phyloP scores from a whole-genome alignment of 2,329 filamentous ascomycete species.

The Paradendryphiella salina region DNA sequence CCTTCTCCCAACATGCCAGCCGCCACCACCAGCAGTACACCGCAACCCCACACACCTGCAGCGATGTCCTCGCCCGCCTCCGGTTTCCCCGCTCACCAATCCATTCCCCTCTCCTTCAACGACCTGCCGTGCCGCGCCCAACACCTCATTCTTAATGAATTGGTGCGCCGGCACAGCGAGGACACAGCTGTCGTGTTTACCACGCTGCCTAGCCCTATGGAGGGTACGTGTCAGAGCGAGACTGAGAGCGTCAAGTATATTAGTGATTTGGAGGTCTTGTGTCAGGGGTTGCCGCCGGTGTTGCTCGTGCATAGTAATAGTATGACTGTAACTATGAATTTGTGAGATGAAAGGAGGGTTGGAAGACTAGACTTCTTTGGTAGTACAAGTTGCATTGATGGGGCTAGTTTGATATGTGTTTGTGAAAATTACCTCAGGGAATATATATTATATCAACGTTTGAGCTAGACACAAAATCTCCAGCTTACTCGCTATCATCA shows the following conservation, averaged over 20 bases:
- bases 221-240: conserved; percentile 74
- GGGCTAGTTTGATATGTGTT: background rate
- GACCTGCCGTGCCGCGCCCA: conserved; percentile 82
- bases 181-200: conserved; percentile 77
- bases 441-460: background rate
- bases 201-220: conserved; percentile 77
- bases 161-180: conserved; percentile 60
- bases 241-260: conserved; percentile 73
- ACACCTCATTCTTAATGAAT: conserved; percentile 82
- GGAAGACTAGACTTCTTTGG: background rate
- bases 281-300: conserved; percentile 73
- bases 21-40: background rate
- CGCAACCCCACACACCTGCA: background rate
- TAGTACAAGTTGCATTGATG: background rate
- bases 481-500: conserved; percentile 26
- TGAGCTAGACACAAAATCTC: background rate
- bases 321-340: conserved; percentile 82
- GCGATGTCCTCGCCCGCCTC: conserved; percentile 24
- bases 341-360: conserved; percentile 51
- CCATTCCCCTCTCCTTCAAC: conserved; percentile 77
- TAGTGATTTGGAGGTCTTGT: conserved; percentile 76
- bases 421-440: background rate
- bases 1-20: conserved; percentile 3
- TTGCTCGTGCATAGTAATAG: conserved; percentile 83
- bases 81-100: conserved; percentile 61